Conservation (phyloP, 2,329 filamentous ascomycete genomes). For the Colletotrichum australisinense region DNA sequence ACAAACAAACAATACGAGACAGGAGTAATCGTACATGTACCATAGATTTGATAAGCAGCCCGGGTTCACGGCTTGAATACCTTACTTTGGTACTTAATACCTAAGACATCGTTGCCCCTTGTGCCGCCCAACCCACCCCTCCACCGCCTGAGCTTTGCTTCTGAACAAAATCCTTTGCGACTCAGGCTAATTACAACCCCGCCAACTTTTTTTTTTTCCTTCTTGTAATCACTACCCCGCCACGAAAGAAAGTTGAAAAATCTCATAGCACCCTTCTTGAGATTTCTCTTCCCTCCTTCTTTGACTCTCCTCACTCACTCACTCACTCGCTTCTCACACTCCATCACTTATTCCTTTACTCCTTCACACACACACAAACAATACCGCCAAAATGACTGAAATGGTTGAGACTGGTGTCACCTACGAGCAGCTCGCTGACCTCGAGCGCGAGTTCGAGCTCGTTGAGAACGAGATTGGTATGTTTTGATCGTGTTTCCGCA, state of each 20-base stretch:
- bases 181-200: conserved; percentile 19
- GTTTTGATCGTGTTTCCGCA: conserved; percentile 41
- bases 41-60: conserved; percentile 30
- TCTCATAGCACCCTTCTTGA: neutral
- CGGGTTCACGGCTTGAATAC: neutral
- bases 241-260: conserved; percentile 1
- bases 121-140: conserved; percentile 36
- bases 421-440: conserved; percentile 81
- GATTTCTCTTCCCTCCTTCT: neutral
- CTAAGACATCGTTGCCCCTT: conserved; percentile 6
- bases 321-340: neutral
- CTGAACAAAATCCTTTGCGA: conserved; percentile 33
- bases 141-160: conserved; percentile 32
- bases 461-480: conserved; percentile 85
- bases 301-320: too few species aligned
- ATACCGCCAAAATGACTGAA: conserved; percentile 40
- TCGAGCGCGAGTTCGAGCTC: conserved; percentile 88
- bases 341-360: neutral
- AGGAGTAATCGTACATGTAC: neutral
- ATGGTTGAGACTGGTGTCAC: conserved; percentile 60
- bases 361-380: conserved; percentile 7
- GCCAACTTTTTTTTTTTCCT: neutral
- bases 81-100: conserved; percentile 6
- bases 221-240: conserved; percentile 17
- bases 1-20: neutral